Conservation (phyloP, 306 rosid genomes). For the Leucaena leucocephala region DNA sequence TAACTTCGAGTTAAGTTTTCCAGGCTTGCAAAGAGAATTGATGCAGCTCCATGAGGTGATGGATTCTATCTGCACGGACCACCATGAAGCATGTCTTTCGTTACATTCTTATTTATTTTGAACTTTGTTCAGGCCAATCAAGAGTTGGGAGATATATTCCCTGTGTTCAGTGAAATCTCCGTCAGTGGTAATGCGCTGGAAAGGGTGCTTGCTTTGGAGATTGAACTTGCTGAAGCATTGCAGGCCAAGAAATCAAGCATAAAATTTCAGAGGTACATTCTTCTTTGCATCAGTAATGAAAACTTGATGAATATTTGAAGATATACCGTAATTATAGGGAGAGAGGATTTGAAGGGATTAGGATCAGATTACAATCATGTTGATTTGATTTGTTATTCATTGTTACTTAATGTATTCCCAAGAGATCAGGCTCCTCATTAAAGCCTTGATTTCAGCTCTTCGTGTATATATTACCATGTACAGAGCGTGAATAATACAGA, state of each 20-base stretch:
- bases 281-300: slow-evolving; percentile 19
- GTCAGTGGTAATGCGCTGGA: slow-evolving; percentile 82
- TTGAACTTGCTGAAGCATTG: slow-evolving; percentile 91
- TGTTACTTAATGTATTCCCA: no score
- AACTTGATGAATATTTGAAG: neutral
- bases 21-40: slow-evolving; percentile 73
- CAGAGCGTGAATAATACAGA: no score
- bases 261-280: slow-evolving; percentile 85
- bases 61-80: slow-evolving; percentile 28
- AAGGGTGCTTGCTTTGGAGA: slow-evolving; percentile 92
- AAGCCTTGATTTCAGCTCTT: no score
- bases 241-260: slow-evolving; percentile 68
- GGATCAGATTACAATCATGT: no score
- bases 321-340: no score
- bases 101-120: slow-evolving; percentile 31
- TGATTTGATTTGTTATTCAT: no score
- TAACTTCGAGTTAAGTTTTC: slow-evolving; percentile 53
- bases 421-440: no score
- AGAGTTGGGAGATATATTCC: slow-evolving; percentile 77
- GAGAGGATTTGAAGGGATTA: no score
- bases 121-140: slow-evolving; percentile 71
- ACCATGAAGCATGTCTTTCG: slow-evolving; percentile 19
- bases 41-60: slow-evolving; percentile 76
- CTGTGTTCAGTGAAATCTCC: slow-evolving; percentile 65
- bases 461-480: no score